Conservation (phyloP, 2,329 filamentous ascomycete species). For the Diaporthe ilicicola region DNA sequence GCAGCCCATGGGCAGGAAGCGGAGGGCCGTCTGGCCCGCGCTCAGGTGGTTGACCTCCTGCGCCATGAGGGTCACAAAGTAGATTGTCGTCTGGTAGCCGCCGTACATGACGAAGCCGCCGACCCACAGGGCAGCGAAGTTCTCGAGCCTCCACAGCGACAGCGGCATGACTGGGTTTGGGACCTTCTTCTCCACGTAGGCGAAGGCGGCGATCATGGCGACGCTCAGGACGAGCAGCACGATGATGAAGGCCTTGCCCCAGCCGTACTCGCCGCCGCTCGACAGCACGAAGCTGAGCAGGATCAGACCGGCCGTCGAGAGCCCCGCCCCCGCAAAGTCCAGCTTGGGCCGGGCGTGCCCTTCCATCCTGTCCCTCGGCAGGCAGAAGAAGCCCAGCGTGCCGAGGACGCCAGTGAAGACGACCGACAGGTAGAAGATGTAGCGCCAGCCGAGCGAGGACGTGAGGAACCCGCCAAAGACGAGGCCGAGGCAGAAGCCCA, state of each 20-base stretch:
- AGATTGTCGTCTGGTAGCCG: slow-evolving; percentile 51
- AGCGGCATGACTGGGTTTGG: slow-evolving; percentile 55
- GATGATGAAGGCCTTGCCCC: slow-evolving; percentile 54
- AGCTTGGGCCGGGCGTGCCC: slow-evolving; percentile 45
- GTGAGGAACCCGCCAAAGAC: slow-evolving; percentile 50
- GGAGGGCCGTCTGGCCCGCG: slow-evolving; percentile 48
- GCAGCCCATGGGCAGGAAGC: slow-evolving; percentile 51
- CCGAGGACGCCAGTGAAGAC: slow-evolving; percentile 41
- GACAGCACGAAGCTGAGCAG: slow-evolving; percentile 54
- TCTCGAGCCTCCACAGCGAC: slow-evolving; percentile 53
- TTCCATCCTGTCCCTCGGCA: slow-evolving; percentile 48
- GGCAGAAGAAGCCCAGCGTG: slow-evolving; percentile 43
- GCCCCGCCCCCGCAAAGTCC: slow-evolving; percentile 50
- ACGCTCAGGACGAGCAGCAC: slow-evolving; percentile 49
- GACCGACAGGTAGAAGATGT: slow-evolving; percentile 48
- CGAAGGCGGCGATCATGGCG: slow-evolving; percentile 48
- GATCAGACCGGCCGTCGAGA: slow-evolving; percentile 52
- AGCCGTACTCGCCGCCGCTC: slow-evolving; percentile 54
- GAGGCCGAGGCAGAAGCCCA: slow-evolving; percentile 50
- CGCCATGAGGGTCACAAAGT: slow-evolving; percentile 51
- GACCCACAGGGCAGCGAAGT: slow-evolving; percentile 55
- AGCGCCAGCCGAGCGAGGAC: slow-evolving; percentile 48
- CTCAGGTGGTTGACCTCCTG: slow-evolving; percentile 49
- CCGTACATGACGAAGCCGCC: slow-evolving; percentile 53
- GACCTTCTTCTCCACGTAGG: slow-evolving; percentile 52